Base-by-base conservation (phyloP, 164 flowering plant species). In the Annona squamosa region DNA sequence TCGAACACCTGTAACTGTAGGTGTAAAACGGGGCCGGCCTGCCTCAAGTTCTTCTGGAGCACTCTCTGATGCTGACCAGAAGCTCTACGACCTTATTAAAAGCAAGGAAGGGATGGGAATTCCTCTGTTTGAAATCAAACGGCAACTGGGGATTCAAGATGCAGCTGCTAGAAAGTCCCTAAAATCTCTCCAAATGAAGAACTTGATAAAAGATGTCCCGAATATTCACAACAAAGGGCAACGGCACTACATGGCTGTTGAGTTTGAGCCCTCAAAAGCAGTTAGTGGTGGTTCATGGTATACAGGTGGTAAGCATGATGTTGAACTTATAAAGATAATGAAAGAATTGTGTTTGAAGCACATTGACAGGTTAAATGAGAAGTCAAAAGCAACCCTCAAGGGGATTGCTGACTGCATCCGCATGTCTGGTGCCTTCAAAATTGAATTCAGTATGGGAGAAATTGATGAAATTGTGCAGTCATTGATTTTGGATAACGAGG, bases 261-360 rank as follows among this genome's bases (percentile, higher is more conserved):
- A 96, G 61, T 89, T 87, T 63, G 85, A 89, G 65, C 97, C 99
- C 2, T 85, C 97, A 0, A 76, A 77, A 71, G 97, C 88, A 61
- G 63, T 90, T 19, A 85, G 87, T 4, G 99, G 99, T 3, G 99
- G 99, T n/a, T 81, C 71, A 2, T 92, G 94, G 92, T 93, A 91
- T 66, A 45, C 9, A 10, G 0, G 85, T 85, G 5, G 98, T 93
- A 73, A 74, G 0, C 84, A 91, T 1, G 90, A 96, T 64, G 70
- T 43, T 0, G 88, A 82, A 0, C 71, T 81, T 62, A 90, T 92
- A 43, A 63, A 67, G 10, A 0, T 19, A 4, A 64, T 87, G 48
- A 87, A 74, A 73, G 48, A 63, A 9, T 16, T 12, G 4, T 88
- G 87, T 76, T 42, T 72, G 19, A 79, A 26, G 77, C 18, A 48